Percentiles rank a stretch among this genome's conserved stretches.
phyloP scores from a whole-genome alignment of 2,329 filamentous ascomycete genomes.

The Nigrospora sphaerica region DNA sequence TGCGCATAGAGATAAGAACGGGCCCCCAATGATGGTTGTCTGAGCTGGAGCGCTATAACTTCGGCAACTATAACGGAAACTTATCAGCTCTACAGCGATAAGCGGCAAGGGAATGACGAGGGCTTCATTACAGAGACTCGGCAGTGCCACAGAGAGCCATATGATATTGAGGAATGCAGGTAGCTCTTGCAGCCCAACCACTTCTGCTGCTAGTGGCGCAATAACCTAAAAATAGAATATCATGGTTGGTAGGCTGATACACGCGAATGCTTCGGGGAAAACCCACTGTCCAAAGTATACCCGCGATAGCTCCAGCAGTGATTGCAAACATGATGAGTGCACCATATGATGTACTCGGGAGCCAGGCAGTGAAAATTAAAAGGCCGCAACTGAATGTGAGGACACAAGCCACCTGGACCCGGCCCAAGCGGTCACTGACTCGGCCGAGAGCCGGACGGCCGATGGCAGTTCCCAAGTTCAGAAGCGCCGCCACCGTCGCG shows the following conservation, averaged over 20 bases:
- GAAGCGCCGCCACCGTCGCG: conserved; percentile 50
- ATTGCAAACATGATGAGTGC: conserved; percentile 53
- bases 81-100: not conserved
- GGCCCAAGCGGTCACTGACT: conserved; percentile 49
- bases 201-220: not conserved
- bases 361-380: conserved; percentile 55
- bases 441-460: conserved; percentile 55
- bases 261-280: not conserved
- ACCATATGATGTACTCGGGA: conserved; percentile 48
- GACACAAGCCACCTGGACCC: conserved; percentile 53
- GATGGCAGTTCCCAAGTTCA: conserved; percentile 55
- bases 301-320: conserved; percentile 49
- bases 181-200: not conserved
- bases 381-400: conserved; percentile 49
- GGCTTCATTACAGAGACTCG: not conserved
- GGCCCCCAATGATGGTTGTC: not conserved
- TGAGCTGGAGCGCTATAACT: not conserved
- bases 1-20: not conserved
- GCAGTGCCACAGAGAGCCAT: not conserved
- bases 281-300: conserved; percentile 45
- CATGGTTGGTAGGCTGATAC: not conserved
- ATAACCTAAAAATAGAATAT: not conserved
- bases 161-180: not conserved
- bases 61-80: not conserved
- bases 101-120: not conserved